These are phyloP conservation scores for Phaeoacremonium minimum DNA, from an alignment of 2,329 filamentous ascomycete genomes.

Conservation along the genomic window DNA sequence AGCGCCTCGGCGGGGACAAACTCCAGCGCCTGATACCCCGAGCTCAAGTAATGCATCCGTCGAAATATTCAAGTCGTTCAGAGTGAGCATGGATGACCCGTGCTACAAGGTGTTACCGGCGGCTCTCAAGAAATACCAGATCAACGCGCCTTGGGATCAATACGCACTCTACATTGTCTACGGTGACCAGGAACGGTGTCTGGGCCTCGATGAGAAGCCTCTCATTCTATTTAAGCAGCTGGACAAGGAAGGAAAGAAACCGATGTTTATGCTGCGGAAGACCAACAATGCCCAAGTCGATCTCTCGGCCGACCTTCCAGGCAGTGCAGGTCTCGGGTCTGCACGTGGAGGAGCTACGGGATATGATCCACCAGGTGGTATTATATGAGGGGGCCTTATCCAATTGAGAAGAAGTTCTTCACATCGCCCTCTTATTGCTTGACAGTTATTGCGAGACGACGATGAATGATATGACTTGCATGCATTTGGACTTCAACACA, in stretches of 20 bases:
- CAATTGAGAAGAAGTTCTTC: not conserved
- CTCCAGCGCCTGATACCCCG: constrained; percentile 58
- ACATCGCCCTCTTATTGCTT: not conserved
- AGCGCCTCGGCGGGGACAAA: constrained; percentile 55
- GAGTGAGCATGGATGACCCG: constrained; percentile 95
- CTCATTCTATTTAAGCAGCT: constrained; percentile 96
- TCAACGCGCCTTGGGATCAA: constrained; percentile 95
- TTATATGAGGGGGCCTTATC: constrained; percentile 37
- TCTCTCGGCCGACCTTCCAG: constrained; percentile 36
- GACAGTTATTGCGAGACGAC: no score
- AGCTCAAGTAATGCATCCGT: constrained; percentile 59
- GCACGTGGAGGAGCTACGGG: constrained; percentile 37
- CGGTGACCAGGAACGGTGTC: constrained; percentile 93
- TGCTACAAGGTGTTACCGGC: constrained; percentile 96
- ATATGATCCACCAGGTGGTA: constrained; percentile 57
- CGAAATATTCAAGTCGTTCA: constrained; percentile 98
- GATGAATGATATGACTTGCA: not conserved
- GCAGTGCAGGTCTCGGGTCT: constrained; percentile 46
- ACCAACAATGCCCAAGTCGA: constrained; percentile 52
- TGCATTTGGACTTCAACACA: no score
- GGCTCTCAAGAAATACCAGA: constrained; percentile 95
- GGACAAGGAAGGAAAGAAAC: constrained; percentile 94
- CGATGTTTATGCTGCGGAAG: constrained; percentile 96
- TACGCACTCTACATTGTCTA: constrained; percentile 98
- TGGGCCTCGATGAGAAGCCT: constrained; percentile 89